Evolutionary conservation across 345 rosid species (phyloP).

Genomic region (Carallia brachiata): DNA sequence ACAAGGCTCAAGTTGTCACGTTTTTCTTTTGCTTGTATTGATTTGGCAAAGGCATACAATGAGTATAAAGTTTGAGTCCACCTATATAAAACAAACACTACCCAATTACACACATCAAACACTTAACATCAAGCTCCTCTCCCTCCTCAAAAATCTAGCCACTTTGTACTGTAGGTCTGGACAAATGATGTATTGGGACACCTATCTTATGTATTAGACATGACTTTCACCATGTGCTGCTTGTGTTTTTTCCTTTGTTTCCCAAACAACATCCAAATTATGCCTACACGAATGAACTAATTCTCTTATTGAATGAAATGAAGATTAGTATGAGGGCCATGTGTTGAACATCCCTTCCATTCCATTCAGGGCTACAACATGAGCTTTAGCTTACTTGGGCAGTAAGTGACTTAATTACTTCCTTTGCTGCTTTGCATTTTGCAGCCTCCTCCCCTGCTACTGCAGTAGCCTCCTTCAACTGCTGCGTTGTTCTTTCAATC

Average conservation of each 20-base stretch:
- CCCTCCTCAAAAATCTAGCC: too few relatives aligned
- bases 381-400: conserved; percentile 36
- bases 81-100: too few relatives aligned
- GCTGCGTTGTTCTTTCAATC: conserved; percentile 44
- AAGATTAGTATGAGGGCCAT: background rate
- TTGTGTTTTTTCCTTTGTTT: background rate
- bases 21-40: too few relatives aligned
- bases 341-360: background rate
- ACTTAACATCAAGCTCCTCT: too few relatives aligned
- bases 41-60: too few relatives aligned
- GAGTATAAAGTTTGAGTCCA: too few relatives aligned
- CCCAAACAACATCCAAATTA: background rate
- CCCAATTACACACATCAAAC: too few relatives aligned
- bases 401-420: conserved; percentile 53
- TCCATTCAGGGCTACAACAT: background rate
- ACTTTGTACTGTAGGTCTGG: too few relatives aligned
- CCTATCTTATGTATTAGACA: too few relatives aligned
- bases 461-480: conserved; percentile 49
- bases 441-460: conserved; percentile 50
- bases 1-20: background rate
- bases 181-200: too few relatives aligned
- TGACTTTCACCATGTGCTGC: too few relatives aligned
- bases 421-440: conserved; percentile 54
- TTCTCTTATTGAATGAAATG: background rate
- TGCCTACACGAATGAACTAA: background rate